Evolutionary conservation across 1,139 yeast genomes (phyloP), one percentile per base, ranked within the genome.

Genomic region (Blastobotrys apis): DNA sequence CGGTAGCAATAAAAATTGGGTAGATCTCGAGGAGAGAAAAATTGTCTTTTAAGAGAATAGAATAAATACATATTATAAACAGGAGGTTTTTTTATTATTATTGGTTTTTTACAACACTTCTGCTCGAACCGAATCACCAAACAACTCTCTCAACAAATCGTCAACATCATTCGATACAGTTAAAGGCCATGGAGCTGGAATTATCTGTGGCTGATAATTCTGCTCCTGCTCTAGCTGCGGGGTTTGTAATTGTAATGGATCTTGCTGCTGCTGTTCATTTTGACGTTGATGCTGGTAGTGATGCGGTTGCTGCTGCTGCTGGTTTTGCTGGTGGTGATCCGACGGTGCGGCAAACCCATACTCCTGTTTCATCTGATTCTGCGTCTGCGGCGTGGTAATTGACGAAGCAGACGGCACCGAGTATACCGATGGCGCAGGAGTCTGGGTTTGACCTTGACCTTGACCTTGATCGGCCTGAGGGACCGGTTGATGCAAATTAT

Each of bases 81-180:
- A n/a, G n/a, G n/a, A n/a, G n/a, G n/a, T n/a, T n/a, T n/a, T n/a
- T n/a, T n/a, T n/a, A n/a, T n/a, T n/a, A n/a, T n/a, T n/a, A n/a
- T n/a, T n/a, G n/a, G n/a, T n/a, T n/a, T 23, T 23, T 21, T 17
- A 33, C 25, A 33, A 12, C 36, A 33, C 36, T 9, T 33, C 36
- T 6, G 36, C 23, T n/a, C 36, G 36, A 10, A 33, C 17, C 23
- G 9, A 13, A n/a, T 39, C 53, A 2, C 33, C 32, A 20, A 46
- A 44, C 3, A 46, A 34, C 36, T 46, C 47, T 27, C 36, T 38
- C 29, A 46, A 33, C 19, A 46, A 35, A 5, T 21, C 22, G 16
- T 46, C 49, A 33, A 46, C 31, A 26, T 45, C 47, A 13, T 34
- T 30, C n/a, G n/a, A n/a, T n/a, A n/a, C n/a, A n/a, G n/a, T n/a